Base-by-base conservation (phyloP, 2,329 filamentous ascomycete species). In the Akanthomyces lecanii region DNA sequence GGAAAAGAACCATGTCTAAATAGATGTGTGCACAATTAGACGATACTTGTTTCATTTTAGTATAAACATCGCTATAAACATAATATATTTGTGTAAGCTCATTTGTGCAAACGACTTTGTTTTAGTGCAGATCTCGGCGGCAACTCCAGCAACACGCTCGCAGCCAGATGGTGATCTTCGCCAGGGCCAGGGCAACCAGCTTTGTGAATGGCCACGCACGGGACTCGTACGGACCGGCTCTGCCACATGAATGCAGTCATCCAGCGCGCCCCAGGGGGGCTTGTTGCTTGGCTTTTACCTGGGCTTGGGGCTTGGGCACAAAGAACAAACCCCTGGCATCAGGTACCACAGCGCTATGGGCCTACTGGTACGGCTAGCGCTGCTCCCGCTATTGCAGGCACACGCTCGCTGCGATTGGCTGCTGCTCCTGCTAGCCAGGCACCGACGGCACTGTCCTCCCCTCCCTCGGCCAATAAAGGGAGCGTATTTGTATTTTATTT, bases 81-180 rank as follows among this genome's bases (percentile, higher is more conserved):
- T 1, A 21, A 51, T 48, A 16, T 25, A 38, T 28, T 38, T 25
- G 33, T 28, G 36, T n/a, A 48, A 48, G 4, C 45, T 14, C 45
- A 28, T 48, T 48, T 48, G 23, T 48, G 45, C 45, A 28, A 18
- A 28, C 23, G 12, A 18, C 25, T 48, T 25, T 48, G 45, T 25
- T 23, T 23, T 47, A 47, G 21, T 25, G 44, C 44, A 47, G 45
- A 47, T 47, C 45, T n/a, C 45, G 2, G 21, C 45, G 11, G 23
- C 45, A 11, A 36, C 33, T 11, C 33, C 7, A 36, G 33, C 33
- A 36, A 36, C 33, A 36, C 33, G 4, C 8, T 36, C 33, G 10
- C 33, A 36, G 14, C 38, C 30, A 48, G 55, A 57, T 57, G 54
- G 48, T 57, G 55, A 57, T 57, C 55, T 48, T 57, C 42, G 55